These are phyloP conservation scores for Coniella vitis DNA, from an alignment of 2,329 filamentous ascomycete species.

Conservation along the genomic window DNA sequence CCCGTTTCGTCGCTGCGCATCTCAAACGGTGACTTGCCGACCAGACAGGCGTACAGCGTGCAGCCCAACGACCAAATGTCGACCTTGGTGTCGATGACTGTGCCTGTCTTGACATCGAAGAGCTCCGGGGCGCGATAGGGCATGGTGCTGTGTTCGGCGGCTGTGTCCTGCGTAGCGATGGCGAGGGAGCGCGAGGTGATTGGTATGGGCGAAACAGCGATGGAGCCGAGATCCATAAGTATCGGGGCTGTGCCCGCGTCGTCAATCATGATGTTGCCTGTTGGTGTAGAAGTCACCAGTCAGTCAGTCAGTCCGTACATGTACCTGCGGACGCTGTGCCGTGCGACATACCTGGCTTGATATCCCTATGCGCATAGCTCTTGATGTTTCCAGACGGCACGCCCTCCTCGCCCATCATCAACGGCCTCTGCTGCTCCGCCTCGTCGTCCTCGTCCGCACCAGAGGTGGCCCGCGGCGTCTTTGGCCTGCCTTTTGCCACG, in stretches of 20 bases:
- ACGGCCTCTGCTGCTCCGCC: slow-evolving; percentile 68
- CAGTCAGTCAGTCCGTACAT: no score
- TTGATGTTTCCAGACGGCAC: slow-evolving; percentile 62
- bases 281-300: no score
- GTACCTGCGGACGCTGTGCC: no score
- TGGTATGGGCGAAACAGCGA: slow-evolving; percentile 78
- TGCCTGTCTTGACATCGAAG: slow-evolving; percentile 93
- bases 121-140: slow-evolving; percentile 95
- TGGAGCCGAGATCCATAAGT: slow-evolving; percentile 93
- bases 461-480: slow-evolving; percentile 28
- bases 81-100: slow-evolving; percentile 88
- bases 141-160: slow-evolving; percentile 97
- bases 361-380: slow-evolving; percentile 91
- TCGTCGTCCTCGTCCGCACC: slow-evolving; percentile 61
- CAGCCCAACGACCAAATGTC: slow-evolving; percentile 98
- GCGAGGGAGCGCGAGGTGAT: slow-evolving; percentile 88
- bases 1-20: slow-evolving; percentile 93
- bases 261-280: slow-evolving; percentile 95
- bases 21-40: slow-evolving; percentile 96
- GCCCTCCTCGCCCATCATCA: slow-evolving; percentile 70
- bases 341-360: slow-evolving; percentile 70
- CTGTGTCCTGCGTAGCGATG: slow-evolving; percentile 86
- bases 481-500: slow-evolving; percentile 33
- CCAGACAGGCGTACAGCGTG: slow-evolving; percentile 93
- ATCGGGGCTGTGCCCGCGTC: slow-evolving; percentile 84